Evolutionary conservation across 805 yeast species (phyloP).

Genomic region (Zygotorulaspora chibaensis): DNA sequence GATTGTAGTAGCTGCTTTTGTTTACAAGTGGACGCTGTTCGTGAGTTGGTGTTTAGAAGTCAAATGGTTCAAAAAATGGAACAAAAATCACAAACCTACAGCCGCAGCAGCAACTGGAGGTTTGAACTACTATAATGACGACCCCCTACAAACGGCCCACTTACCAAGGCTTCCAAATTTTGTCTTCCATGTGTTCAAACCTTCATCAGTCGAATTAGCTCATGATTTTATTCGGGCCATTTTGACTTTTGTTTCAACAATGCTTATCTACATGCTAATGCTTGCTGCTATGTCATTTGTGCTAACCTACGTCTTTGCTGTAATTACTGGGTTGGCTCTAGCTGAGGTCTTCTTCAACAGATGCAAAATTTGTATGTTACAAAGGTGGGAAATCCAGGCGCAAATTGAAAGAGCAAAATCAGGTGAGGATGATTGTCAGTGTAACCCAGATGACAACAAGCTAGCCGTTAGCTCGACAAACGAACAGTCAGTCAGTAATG

Average conservation of each 20-base stretch:
- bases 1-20: conserved; percentile 54
- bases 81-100: conserved; percentile 15
- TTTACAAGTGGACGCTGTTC: conserved; percentile 57
- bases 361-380: conserved; percentile 31
- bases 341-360: conserved; percentile 70
- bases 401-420: conserved; percentile 25
- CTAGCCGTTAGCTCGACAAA: conserved; percentile 7
- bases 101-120: conserved; percentile 1
- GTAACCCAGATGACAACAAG: conserved; percentile 20
- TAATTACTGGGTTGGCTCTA: conserved; percentile 61
- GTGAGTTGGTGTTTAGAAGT: conserved; percentile 62
- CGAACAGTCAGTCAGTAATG: conserved; percentile 3
- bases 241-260: conserved; percentile 55
- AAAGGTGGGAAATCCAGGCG: conserved; percentile 33
- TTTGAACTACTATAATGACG: conserved; percentile 25
- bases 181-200: conserved; percentile 28
- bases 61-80: conserved; percentile 51
- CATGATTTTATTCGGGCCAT: conserved; percentile 52
- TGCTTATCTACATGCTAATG: conserved; percentile 71
- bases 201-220: conserved; percentile 26
- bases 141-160: conserved; percentile 11
- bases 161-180: conserved; percentile 33
- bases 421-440: conserved; percentile 27
- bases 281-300: conserved; percentile 73
- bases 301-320: conserved; percentile 66